A percentile compares a stretch with the other conserved stretches of the same genome.
These are phyloP conservation scores for Senna tora DNA, from an alignment of 306 rosid genomes.

Conservation along the genomic window DNA sequence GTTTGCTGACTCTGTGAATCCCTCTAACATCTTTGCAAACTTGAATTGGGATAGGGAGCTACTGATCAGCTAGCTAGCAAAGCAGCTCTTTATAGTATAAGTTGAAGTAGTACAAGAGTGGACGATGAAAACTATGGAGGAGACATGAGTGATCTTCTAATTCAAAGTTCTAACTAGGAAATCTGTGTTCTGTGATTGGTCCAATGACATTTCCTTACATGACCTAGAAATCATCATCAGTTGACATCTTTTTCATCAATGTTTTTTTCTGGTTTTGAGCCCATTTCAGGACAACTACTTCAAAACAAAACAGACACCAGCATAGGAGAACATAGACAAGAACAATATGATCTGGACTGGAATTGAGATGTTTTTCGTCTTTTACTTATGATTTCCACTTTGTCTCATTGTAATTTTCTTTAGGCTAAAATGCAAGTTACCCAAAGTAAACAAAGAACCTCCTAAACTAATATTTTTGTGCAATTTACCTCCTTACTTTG, in stretches of 20 bases:
- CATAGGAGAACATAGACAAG: neutral
- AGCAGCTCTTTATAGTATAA: neutral
- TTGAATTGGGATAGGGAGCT: neutral
- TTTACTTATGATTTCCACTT: neutral
- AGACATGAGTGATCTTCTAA: neutral
- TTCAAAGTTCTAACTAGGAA: neutral
- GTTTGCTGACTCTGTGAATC: constrained; percentile 64
- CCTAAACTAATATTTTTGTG: too few relatives aligned
- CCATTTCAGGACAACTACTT: neutral
- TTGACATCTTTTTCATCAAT: neutral
- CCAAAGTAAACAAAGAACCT: too few relatives aligned
- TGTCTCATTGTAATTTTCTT: too few relatives aligned
- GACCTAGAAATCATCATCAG: constrained; percentile 1
- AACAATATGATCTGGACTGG: too few relatives aligned
- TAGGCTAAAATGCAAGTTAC: too few relatives aligned
- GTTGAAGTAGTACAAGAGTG: neutral
- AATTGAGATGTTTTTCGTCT: too few relatives aligned
- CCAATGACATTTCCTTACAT: neutral
- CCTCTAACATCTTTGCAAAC: constrained; percentile 61
- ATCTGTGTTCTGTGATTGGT: neutral
- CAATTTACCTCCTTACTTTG: too few relatives aligned
- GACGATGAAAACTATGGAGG: neutral
- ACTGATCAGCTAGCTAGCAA: neutral
- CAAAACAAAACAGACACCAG: neutral
- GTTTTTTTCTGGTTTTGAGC: neutral